Conservation (phyloP, 2,329 filamentous ascomycete species). For the Aspergillus caelatus region DNA sequence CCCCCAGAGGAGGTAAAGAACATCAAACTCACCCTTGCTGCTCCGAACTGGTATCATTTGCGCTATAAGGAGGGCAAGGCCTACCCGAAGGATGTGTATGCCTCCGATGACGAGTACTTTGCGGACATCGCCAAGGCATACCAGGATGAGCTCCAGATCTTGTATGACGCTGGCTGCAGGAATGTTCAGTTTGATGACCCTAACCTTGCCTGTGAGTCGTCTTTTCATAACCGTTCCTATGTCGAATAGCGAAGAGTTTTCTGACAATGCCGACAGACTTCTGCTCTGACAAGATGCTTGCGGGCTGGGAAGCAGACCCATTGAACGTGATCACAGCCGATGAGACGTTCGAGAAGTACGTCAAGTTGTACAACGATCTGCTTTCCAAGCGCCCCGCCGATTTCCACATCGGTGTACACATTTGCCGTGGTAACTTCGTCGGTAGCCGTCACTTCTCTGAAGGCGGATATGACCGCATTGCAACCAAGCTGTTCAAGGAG, state of each 20-base stretch:
- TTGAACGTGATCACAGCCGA: slow-evolving; percentile 70
- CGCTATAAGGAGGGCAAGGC: slow-evolving; percentile 59
- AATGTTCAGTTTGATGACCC: slow-evolving; percentile 72
- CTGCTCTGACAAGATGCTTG: slow-evolving; percentile 71
- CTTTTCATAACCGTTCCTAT: slow-evolving; percentile 38
- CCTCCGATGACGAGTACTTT: slow-evolving; percentile 64
- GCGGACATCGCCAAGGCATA: slow-evolving; percentile 67
- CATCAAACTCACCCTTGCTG: slow-evolving; percentile 69
- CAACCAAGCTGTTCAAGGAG: slow-evolving; percentile 65
- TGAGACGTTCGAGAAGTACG: slow-evolving; percentile 73
- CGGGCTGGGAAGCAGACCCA: slow-evolving; percentile 68
- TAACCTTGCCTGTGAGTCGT: slow-evolving; percentile 64
- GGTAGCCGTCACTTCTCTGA: slow-evolving; percentile 68
- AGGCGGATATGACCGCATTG: slow-evolving; percentile 68
- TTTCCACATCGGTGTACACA: slow-evolving; percentile 75
- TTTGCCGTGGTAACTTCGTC: slow-evolving; percentile 70
- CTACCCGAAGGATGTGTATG: slow-evolving; percentile 60
- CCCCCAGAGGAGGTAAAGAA: slow-evolving; percentile 64
- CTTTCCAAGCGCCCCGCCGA: slow-evolving; percentile 66
- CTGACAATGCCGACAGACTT: slow-evolving; percentile 58
- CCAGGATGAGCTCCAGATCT: slow-evolving; percentile 61
- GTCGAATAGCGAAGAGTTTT: background rate
- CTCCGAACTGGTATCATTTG: slow-evolving; percentile 71
- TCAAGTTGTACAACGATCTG: slow-evolving; percentile 74
- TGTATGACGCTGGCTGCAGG: slow-evolving; percentile 64